Conservation (phyloP, 306 rosid genomes). For the Quercus gilva region DNA sequence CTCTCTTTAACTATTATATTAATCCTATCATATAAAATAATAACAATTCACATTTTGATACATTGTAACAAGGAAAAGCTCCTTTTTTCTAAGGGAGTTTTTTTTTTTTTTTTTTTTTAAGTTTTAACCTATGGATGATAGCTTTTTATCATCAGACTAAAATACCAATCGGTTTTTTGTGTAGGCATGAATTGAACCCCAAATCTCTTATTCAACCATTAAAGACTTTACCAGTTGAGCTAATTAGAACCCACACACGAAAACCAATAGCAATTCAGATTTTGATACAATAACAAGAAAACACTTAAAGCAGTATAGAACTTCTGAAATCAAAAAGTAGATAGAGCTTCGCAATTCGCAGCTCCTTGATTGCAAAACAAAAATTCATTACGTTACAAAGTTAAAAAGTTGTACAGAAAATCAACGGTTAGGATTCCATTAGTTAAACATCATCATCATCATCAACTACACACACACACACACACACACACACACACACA, state of each 20-base stretch:
- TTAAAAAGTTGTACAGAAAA: not conserved
- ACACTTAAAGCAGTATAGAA: too few species aligned
- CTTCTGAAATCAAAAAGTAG: not conserved
- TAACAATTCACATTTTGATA: slow-evolving; percentile 21
- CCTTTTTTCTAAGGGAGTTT: too few species aligned
- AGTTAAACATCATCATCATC: slow-evolving; percentile 18
- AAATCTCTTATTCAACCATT: too few species aligned
- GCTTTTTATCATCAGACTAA: too few species aligned
- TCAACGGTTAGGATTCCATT: slow-evolving; percentile 28
- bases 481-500: too few species aligned
- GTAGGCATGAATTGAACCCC: accelerated
- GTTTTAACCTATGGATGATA: too few species aligned
- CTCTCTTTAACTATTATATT: not conserved
- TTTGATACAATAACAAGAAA: not conserved
- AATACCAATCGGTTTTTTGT: too few species aligned
- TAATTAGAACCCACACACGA: not conserved
- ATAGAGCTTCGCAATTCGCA: not conserved
- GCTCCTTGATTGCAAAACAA: not conserved
- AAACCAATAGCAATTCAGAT: slow-evolving; percentile 13
- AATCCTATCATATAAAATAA: not conserved
- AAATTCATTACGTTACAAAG: not conserved
- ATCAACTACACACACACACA: not conserved
- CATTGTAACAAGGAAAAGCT: too few species aligned
- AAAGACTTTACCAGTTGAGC: too few species aligned
- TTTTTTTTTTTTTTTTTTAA: too few species aligned